Evolutionary conservation across 2,329 filamentous ascomycete genomes (phyloP).

Genomic region (Colletotrichum shisoi): DNA sequence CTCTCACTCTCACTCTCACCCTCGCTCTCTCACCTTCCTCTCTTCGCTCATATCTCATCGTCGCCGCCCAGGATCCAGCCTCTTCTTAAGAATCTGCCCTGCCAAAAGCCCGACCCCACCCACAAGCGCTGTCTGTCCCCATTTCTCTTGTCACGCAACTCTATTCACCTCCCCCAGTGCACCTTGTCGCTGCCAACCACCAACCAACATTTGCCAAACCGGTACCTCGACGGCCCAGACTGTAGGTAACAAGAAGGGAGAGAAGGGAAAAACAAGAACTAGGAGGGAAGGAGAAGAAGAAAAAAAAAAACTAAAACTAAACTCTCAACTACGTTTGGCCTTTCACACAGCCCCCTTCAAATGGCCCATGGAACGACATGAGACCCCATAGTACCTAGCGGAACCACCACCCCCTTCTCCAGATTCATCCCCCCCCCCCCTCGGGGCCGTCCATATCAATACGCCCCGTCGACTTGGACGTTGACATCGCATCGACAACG

Average conservation of each 20-base stretch:
- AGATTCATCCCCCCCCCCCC: conserved; percentile 3
- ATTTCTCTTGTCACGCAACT: conserved; percentile 7
- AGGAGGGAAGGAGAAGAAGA: neutral
- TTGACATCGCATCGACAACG: neutral
- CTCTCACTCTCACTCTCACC: neutral
- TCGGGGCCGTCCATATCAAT: neutral
- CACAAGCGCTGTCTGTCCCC: neutral
- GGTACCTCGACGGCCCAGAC: neutral
- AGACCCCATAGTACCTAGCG: conserved; percentile 7
- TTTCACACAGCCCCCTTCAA: conserved; percentile 11
- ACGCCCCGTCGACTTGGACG: neutral
- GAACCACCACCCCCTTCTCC: neutral
- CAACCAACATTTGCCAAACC: neutral
- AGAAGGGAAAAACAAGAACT: no score
- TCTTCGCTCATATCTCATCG: neutral
- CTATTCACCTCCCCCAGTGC: neutral
- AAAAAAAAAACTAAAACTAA: no score
- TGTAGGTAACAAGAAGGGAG: no score
- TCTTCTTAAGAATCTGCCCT: conserved; percentile 8
- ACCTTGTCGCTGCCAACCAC: neutral
- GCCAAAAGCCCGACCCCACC: neutral
- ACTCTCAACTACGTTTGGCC: neutral
- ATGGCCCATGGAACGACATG: neutral
- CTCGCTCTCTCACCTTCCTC: neutral
- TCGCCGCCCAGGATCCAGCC: neutral